Conservation (phyloP, 2,329 filamentous ascomycete genomes). For the Trichoderma polysporum region DNA sequence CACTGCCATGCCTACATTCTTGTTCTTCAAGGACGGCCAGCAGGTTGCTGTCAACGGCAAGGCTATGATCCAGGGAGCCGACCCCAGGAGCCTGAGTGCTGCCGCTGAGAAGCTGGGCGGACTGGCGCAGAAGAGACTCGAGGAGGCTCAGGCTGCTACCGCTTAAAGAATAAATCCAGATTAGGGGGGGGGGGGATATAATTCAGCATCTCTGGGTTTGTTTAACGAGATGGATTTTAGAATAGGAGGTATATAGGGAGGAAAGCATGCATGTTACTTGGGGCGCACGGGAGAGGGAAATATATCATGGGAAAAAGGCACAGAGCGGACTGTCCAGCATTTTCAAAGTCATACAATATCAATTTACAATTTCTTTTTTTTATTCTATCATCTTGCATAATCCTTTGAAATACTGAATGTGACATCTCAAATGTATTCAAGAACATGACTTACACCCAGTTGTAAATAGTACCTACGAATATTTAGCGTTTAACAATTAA, state of each 20-base stretch:
- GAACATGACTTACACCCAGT: too few relatives aligned
- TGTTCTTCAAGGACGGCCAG: conserved; percentile 75
- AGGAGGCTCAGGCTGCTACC: conserved; percentile 26
- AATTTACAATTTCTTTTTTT: neutral
- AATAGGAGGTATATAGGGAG: neutral
- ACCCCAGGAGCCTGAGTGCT: conserved; percentile 32
- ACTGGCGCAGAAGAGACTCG: conserved; percentile 36
- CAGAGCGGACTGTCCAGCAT: neutral
- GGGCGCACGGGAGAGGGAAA: neutral
- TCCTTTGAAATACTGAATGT: neutral
- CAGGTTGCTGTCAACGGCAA: conserved; percentile 35
- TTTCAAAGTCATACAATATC: neutral
- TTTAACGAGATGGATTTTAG: neutral
- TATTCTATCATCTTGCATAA: neutral
- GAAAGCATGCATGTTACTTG: neutral
- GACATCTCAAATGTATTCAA: neutral
- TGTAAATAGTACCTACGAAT: too few relatives aligned
- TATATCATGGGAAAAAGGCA: neutral
- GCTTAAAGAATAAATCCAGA: neutral
- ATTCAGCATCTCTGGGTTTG: neutral
- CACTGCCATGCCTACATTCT: conserved; percentile 91
- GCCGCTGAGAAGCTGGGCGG: conserved; percentile 41
- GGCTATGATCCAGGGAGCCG: conserved; percentile 37
- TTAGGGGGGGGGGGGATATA: neutral
- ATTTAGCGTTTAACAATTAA: neutral